Base-by-base conservation (phyloP, 306 rosid species). In the Dalbergia oliveri region DNA sequence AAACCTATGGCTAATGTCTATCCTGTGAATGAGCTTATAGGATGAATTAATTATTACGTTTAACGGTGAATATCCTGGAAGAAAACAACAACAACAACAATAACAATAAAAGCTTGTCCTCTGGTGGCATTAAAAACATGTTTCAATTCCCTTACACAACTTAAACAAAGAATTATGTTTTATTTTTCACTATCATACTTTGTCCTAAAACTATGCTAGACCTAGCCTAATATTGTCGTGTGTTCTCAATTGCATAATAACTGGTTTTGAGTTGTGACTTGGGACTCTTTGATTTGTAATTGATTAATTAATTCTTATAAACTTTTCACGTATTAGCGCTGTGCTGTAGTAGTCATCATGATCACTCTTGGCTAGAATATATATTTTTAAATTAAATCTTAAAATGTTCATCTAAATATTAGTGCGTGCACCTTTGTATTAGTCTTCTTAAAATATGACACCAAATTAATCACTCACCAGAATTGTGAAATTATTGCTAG, bases 121-220 rank as follows among this genome's bases (percentile, higher is more conserved):
- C 16, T 65, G 18, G 74, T 33, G 35, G 41, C 18, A 73, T 64
- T 1, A 11, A 56, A 66, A 21, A 37, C 77, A 60, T 37, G 49
- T 68, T 66, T 75, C 15, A 21, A 75, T 75, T 67, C 14, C 13
- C 47, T 59, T 67, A 47, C 58, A 73, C 35, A 11, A 51, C 67
- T 23, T 65, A 61, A 45, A 37, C 39, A 9, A 1, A 39, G 18
- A 5, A 64, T 73, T 45, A 58, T 79, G 18, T 31, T 64, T 73
- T 73, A 44, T n/a, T 80, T 72, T 50, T 1, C 41, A 72, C 54
- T 7, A 21, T 65, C 50, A 47, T 50, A 14, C 45, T n/a, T 54
- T 67, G 6, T 76, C 51, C 56, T 75, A 34, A 82, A 31, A 60
- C 68, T 82, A 60, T 70, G 63, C 62, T 37, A 49, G 15, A 23